phyloP scores from a whole-genome alignment of 805 yeast genomes.

The Allodekkera sacchari region DNA sequence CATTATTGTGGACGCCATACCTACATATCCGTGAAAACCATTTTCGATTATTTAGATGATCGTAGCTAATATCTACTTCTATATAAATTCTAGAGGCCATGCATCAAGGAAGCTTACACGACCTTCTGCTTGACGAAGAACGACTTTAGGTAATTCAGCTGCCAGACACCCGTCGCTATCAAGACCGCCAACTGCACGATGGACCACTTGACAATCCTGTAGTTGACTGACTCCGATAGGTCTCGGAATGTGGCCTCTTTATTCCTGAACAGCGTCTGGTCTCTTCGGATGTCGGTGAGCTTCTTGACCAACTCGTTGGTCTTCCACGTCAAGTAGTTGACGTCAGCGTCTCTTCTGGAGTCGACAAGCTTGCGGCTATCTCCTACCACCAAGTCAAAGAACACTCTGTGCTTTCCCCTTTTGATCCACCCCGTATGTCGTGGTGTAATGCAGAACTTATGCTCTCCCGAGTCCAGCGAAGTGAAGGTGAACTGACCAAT shows the following conservation, averaged over 20 bases:
- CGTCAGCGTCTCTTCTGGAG: conserved; percentile 54
- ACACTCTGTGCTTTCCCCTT: conserved; percentile 52
- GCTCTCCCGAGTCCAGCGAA: conserved; percentile 71
- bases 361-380: conserved; percentile 56
- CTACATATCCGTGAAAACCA: background rate
- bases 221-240: conserved; percentile 60
- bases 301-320: conserved; percentile 49
- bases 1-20: too few relatives aligned
- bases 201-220: conserved; percentile 69
- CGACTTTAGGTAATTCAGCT: conserved; percentile 62
- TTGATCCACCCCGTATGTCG: conserved; percentile 37
- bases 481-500: conserved; percentile 66
- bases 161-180: conserved; percentile 64
- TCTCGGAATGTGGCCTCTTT: conserved; percentile 70
- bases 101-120: conserved; percentile 27
- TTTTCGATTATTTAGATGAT: background rate
- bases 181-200: conserved; percentile 56
- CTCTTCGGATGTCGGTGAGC: conserved; percentile 52
- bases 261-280: conserved; percentile 61
- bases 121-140: conserved; percentile 76
- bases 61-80: conserved; percentile 1
- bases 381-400: conserved; percentile 62
- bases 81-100: background rate
- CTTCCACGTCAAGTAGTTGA: conserved; percentile 46
- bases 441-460: conserved; percentile 64